These are phyloP conservation scores for Pigoraptor vietnamica DNA, from an alignment of 78 protist species.

Conservation along the genomic window DNA sequence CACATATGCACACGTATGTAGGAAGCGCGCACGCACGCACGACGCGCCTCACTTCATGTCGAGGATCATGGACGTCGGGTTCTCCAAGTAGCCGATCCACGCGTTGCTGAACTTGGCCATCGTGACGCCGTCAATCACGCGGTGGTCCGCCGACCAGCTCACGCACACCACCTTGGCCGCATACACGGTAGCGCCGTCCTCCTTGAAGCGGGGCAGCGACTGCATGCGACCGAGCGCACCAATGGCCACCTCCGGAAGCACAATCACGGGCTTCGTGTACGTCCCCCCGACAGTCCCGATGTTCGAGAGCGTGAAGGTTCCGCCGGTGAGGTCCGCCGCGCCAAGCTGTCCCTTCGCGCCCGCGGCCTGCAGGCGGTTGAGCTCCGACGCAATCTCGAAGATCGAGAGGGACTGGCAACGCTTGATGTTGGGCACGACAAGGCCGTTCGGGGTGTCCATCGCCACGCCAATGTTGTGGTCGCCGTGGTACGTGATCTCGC, in stretches of 20 bases:
- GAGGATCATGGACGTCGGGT: slow-evolving; percentile 67
- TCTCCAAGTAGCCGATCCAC: slow-evolving; percentile 56
- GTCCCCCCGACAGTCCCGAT: slow-evolving; percentile 93
- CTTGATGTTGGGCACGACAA: slow-evolving; percentile 91
- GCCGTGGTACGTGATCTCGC: slow-evolving; percentile 8
- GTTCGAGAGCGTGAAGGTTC: slow-evolving; percentile 87
- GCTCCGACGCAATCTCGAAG: slow-evolving; percentile 83
- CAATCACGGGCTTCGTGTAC: slow-evolving; percentile 73
- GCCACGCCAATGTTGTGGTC: slow-evolving; percentile 92
- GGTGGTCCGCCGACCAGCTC: slow-evolving; percentile 87
- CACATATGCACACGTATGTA: too few relatives aligned
- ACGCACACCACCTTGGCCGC: slow-evolving; percentile 41
- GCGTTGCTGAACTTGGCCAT: slow-evolving; percentile 74
- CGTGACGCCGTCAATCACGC: slow-evolving; percentile 91
- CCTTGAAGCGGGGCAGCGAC: slow-evolving; percentile 67
- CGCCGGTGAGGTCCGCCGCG: slow-evolving; percentile 59
- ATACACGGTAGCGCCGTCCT: slow-evolving; percentile 24
- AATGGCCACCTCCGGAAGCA: slow-evolving; percentile 65
- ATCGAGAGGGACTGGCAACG: slow-evolving; percentile 67
- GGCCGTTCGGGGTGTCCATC: slow-evolving; percentile 90
- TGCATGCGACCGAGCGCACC: slow-evolving; percentile 46
- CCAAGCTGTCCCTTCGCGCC: slow-evolving; percentile 42
- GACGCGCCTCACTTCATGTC: slow-evolving; percentile 40
- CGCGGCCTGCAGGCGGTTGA: slow-evolving; percentile 71
- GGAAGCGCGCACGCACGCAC: background rate